Conservation (phyloP, 2,329 filamentous ascomycete species). For the Rhinocladiella mackenziei region DNA sequence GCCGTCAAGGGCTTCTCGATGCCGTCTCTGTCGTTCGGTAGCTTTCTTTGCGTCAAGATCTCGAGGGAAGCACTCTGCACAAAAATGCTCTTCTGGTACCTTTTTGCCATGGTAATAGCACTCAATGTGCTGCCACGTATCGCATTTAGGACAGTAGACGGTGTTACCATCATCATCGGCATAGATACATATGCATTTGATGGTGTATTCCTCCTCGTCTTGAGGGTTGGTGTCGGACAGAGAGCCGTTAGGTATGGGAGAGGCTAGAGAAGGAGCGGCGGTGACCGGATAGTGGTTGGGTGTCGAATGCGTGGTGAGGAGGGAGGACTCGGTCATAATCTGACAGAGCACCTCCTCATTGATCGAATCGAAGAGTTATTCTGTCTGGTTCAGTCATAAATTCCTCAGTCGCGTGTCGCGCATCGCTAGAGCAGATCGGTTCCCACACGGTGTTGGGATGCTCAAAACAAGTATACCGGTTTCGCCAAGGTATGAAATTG, state of each 20-base stretch:
- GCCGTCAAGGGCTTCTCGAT: slow-evolving; percentile 55
- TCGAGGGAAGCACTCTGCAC: slow-evolving; percentile 80
- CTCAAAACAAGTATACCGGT: neutral
- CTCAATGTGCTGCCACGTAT: slow-evolving; percentile 97
- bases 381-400: slow-evolving; percentile 17
- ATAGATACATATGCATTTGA: slow-evolving; percentile 96
- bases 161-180: slow-evolving; percentile 95
- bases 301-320: slow-evolving; percentile 47
- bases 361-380: slow-evolving; percentile 26
- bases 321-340: slow-evolving; percentile 54
- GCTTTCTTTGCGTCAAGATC: slow-evolving; percentile 69
- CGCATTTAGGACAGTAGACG: slow-evolving; percentile 91
- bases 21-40: slow-evolving; percentile 64
- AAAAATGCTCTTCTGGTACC: slow-evolving; percentile 76
- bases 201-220: slow-evolving; percentile 65
- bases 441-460: slow-evolving; percentile 1
- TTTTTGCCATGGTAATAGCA: slow-evolving; percentile 85
- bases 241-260: slow-evolving; percentile 42
- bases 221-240: slow-evolving; percentile 40
- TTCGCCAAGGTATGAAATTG: slow-evolving; percentile 8
- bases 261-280: slow-evolving; percentile 37
- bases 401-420: slow-evolving; percentile 21
- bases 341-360: slow-evolving; percentile 48
- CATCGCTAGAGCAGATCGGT: slow-evolving; percentile 17
- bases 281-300: slow-evolving; percentile 46